Evolutionary conservation across 331 rosid genomes (phyloP), one percentile per base, ranked within the genome.

Genomic region (Rhamnella rubrinervis): DNA sequence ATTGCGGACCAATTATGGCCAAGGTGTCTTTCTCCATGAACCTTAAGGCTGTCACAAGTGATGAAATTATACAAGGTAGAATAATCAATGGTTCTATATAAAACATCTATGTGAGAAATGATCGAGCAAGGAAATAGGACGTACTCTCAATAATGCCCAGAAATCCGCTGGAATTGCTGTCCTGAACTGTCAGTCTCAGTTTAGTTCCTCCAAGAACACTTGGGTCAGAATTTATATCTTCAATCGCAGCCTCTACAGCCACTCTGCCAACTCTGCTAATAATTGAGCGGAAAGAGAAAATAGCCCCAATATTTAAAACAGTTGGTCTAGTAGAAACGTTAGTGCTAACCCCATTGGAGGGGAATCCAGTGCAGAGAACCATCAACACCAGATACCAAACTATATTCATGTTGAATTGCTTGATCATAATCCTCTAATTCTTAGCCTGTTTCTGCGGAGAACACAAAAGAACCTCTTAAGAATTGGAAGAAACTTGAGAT

Each of bases 1-100:
- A 78, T 72, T 86, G 99, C 6, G 99, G 99, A 10, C 99, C 99
- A 74, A 95, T 95, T 82, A 95, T 86, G 44, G 99, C 99, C 70
- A 91, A 86, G 10, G 92, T 80, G 51, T 79, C 83, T 19, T 51
- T 80, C 79, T 85, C 89, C 88, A 90, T 89, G 80, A 95, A 86
- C 75, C 66, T 73, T 80, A 95, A 85, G 78, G 91, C 99, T 95
- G 96, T 40, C n/a, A 50, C 51, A 61, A 67, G 53, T 60, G 16
- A 65, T 8, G 35, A 59, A 66, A 23, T 15, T 18, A 73, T 47
- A 78, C 62, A 58, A 66, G 23, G 35, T 25, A 71, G 47, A 85
- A 58, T 28, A 41, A 77, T 51, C 51, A 72, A 44, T 28, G 20
- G 19, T 53, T 44, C 44, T 23, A 37, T 35, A 63, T 11, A 2